phyloP scores from a whole-genome alignment of 2,329 filamentous ascomycete genomes.

The Penicillium italicum region DNA sequence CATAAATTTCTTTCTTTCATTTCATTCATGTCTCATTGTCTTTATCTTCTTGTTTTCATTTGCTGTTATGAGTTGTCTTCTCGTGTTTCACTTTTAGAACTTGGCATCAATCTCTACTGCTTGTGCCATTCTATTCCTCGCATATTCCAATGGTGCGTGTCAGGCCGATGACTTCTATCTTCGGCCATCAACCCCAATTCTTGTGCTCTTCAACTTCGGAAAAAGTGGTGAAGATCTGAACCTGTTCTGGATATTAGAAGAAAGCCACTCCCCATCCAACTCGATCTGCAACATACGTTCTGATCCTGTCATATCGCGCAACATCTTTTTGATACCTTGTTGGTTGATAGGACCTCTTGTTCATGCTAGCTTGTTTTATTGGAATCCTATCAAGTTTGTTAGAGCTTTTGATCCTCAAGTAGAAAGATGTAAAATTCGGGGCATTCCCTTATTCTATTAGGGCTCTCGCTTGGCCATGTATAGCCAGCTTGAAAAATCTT shows the following conservation, averaged over 20 bases:
- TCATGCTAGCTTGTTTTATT: conserved; percentile 4
- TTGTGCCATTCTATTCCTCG: not conserved
- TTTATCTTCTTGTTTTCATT: conserved; percentile 13
- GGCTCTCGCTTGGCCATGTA: not conserved
- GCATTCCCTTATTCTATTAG: not conserved
- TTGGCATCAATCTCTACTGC: not conserved
- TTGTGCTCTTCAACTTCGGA: not conserved
- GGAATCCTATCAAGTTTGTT: conserved; percentile 4
- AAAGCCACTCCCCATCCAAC: not conserved
- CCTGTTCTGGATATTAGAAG: not conserved
- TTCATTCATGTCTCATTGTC: conserved; percentile 25
- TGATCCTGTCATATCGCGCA: not conserved
- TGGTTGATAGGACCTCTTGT: not conserved
- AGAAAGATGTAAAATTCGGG: not conserved
- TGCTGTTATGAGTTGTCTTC: conserved; percentile 13
- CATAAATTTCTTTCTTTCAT: conserved; percentile 14
- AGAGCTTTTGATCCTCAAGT: not conserved
- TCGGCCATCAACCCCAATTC: not conserved
- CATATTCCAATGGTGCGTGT: not conserved
- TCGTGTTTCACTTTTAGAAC: not conserved
- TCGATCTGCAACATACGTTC: not conserved
- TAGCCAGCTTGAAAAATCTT: not conserved
- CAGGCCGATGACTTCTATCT: not conserved
- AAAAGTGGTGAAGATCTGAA: not conserved
- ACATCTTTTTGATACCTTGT: not conserved